A percentile compares a stretch with the other conserved stretches of the same genome.
Conservation (phyloP, 1,139 yeast species). For the Yamadazyma trypodendri region DNA sequence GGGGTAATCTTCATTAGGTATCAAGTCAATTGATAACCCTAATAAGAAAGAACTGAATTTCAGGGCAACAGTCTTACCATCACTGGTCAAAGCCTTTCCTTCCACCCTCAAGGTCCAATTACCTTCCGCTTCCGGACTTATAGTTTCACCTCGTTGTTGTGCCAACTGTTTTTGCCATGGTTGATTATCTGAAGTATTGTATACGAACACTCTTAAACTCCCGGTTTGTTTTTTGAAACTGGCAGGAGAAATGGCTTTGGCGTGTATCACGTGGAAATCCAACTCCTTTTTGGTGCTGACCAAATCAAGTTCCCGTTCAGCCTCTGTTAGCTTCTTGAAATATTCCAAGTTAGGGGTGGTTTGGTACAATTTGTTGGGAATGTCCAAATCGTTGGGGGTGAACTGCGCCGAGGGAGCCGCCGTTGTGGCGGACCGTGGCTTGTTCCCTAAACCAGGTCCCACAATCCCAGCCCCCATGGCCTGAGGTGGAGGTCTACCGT, state of each 20-base stretch:
- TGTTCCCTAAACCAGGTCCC: slow-evolving; percentile 10
- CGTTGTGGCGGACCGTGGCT: slow-evolving; percentile 34
- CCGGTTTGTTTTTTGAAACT: slow-evolving; percentile 50
- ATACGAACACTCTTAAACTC: slow-evolving; percentile 72
- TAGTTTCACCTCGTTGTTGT: slow-evolving; percentile 21
- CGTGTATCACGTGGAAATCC: slow-evolving; percentile 76
- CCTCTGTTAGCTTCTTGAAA: slow-evolving; percentile 68
- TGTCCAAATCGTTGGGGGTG: slow-evolving; percentile 71
- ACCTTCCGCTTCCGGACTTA: slow-evolving; percentile 38
- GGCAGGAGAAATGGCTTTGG: slow-evolving; percentile 45
- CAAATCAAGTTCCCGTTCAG: slow-evolving; percentile 79
- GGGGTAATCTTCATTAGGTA: slow-evolving; percentile 44
- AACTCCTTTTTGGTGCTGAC: slow-evolving; percentile 77
- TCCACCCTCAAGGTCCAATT: slow-evolving; percentile 87
- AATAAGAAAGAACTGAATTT: slow-evolving; percentile 79
- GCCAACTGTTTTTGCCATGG: slow-evolving; percentile 75
- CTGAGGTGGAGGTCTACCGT: slow-evolving; percentile 4
- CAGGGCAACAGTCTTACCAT: slow-evolving; percentile 9
- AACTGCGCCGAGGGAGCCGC: slow-evolving; percentile 44
- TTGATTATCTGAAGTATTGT: slow-evolving; percentile 81
- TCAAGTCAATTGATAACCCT: slow-evolving; percentile 78
- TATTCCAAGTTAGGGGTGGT: slow-evolving; percentile 73
- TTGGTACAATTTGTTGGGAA: slow-evolving; percentile 59
- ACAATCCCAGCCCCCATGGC: slow-evolving; percentile 3
- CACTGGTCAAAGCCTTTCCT: slow-evolving; percentile 62